A percentile compares a stretch with the other conserved stretches of the same genome.
Conservation (phyloP, 1,139 yeast species). For the Hyphopichia pseudoburtonii region DNA sequence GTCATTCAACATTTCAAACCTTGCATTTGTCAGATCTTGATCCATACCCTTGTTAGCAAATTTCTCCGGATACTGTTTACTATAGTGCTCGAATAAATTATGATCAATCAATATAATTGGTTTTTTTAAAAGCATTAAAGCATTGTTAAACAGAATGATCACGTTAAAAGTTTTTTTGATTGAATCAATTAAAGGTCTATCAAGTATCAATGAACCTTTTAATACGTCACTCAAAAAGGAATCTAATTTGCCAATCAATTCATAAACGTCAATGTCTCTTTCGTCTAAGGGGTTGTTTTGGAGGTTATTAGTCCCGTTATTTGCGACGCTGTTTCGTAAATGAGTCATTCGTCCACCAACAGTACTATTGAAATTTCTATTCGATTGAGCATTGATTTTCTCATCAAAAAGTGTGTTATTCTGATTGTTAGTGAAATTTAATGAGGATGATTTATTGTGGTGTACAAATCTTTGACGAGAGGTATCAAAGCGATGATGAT, state of each 20-base stretch:
- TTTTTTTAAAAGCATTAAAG: slow-evolving; percentile 54
- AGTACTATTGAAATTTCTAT: slow-evolving; percentile 5
- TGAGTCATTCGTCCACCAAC: slow-evolving; percentile 1
- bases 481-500: too few species aligned
- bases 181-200: slow-evolving; percentile 52
- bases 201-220: slow-evolving; percentile 68
- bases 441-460: neutral
- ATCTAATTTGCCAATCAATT: slow-evolving; percentile 51
- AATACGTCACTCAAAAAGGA: slow-evolving; percentile 63
- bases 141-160: slow-evolving; percentile 55
- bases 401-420: slow-evolving; percentile 33
- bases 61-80: slow-evolving; percentile 38
- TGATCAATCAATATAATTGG: slow-evolving; percentile 54
- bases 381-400: slow-evolving; percentile 16
- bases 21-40: slow-evolving; percentile 34
- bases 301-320: slow-evolving; percentile 1
- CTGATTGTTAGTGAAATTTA: slow-evolving; percentile 1
- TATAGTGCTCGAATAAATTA: slow-evolving; percentile 40
- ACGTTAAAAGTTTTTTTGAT: slow-evolving; percentile 47
- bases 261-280: slow-evolving; percentile 44
- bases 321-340: slow-evolving; percentile 7
- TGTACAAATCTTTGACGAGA: neutral
- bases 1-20: slow-evolving; percentile 47
- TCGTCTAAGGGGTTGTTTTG: slow-evolving; percentile 4
- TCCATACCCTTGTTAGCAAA: slow-evolving; percentile 40